Base-by-base conservation (phyloP, 495 filamentous ascomycete genomes). In the Staphylotrichum tortipilum region DNA sequence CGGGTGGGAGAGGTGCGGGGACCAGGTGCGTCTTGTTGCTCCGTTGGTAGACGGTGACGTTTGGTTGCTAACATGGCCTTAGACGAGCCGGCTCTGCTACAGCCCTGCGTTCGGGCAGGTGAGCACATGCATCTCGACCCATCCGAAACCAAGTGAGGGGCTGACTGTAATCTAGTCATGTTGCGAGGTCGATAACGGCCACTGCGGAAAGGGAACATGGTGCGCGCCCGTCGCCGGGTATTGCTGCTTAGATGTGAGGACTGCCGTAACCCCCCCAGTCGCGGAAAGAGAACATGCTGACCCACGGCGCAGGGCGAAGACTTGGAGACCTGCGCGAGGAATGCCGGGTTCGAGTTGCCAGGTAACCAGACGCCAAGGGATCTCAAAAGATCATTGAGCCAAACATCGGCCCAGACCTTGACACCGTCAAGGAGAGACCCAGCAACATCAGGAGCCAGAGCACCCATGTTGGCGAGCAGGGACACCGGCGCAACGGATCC, bases 171-270 rank as follows among this genome's bases (percentile, higher is more conserved):
- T n/a, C n/a, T 28, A 73, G 70, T 57, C 63, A 41, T 73, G 70
- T 34, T 72, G 70, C 31, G 28, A 35, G n/a, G 38, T 53, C 15
- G 69, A 73, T 28, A 57, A 55, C 28, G 66, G 65, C 3, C 68
- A 62, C 49, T 73, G 70, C 52, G 59, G 56, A 4, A 38, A 35
- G 18, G 68, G 68, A 3, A 61, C 61, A 26, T 67, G 59, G 30
- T 73, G 69, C 44, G 69, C 70, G 14, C 68, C 70, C 1, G 62
- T 68, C 1, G 67, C 64, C 7, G 69, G 69, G 4, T 70, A 61
- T 38, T 73, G 70, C 31, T 74, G 70, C 44, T 42, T 60, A 4
- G 62, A 69, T 22, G 68, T 71, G 60, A 21, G 63, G 38, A n/a
- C 9, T 33, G 7, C 11, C 17, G 8, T 3, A 1, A 23, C 12